Evolutionary conservation across 495 filamentous ascomycete genomes (phyloP), one percentile per base, ranked within the genome.

Genomic region (Penicillium simplicissimum): DNA sequence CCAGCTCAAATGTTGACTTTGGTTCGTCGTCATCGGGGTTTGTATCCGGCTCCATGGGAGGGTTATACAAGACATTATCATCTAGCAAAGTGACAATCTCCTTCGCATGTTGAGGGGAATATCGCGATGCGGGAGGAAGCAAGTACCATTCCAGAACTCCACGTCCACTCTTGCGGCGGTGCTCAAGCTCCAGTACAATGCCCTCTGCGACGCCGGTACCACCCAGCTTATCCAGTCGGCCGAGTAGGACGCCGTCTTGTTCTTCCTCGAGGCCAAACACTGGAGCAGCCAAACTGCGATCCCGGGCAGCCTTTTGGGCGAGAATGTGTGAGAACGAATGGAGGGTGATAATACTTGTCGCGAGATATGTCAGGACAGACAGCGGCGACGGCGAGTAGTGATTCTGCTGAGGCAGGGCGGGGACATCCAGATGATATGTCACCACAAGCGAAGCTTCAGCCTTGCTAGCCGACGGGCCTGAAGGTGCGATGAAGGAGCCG

Each of bases 181-280:
- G 80, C 74, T 98, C 93, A 84, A 96, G 87, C 62, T 92, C 87
- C 3, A 98, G 64, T 3, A 96, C 92, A 4, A 95, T 72, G 0
- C 88, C 89, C 15, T 80, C 73, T 0, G 61, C 55, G 6, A 75
- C 72, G 38, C 83, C 82, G 10, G 76, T 67, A 23, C 82, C 75
- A 38, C 67, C 60, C 8, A 88, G 59, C 45, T 72, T 76, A 57
- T 79, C 76, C 14, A 75, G 49, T 58, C 72, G 69, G 0, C 90
- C 88, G 14, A 88, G 67, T 0, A 96, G 64, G 13, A 93, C 81
- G 34, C 93, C 93, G 64, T 96, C 90, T 28, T 81, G 78, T 10
- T 84, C 84, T 71, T 96, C 90, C 17, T 78, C 79, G 0, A 97
- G 79, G 1, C 95, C 95, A 67, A 88, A 96, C 17, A 82, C 78